phyloP scores from a whole-genome alignment of 768 basidiomycete species.

The Psilocybe subaeruginosa region DNA sequence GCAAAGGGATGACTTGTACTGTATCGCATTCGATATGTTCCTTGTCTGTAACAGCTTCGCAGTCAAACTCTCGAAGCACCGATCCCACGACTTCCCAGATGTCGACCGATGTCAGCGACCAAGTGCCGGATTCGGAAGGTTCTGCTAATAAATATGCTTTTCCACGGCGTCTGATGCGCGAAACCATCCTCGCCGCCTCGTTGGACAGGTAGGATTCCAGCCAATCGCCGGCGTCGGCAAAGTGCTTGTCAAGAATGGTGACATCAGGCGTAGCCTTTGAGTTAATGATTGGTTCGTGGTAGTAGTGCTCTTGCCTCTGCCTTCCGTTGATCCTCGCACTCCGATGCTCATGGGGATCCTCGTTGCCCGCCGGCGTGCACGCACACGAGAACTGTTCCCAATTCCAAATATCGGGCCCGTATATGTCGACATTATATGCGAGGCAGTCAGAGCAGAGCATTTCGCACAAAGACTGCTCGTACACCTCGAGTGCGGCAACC shows the following conservation, averaged over 20 bases:
- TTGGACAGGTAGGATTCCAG: conserved; percentile 50
- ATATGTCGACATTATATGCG: conserved; percentile 56
- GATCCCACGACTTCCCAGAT: conserved; percentile 47
- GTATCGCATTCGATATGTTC: conserved; percentile 17
- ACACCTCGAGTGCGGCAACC: conserved; percentile 39
- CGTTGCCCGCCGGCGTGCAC: conserved; percentile 30
- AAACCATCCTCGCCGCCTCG: conserved; percentile 30
- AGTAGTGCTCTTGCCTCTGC: conserved; percentile 4
- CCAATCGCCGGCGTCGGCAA: conserved; percentile 46
- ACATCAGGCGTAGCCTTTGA: conserved; percentile 2
- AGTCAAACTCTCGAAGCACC: conserved; percentile 46
- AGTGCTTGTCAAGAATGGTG: conserved; percentile 27
- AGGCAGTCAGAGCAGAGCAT: conserved; percentile 53
- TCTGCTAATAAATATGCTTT: background rate
- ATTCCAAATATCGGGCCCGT: conserved; percentile 51
- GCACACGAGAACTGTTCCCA: conserved; percentile 59
- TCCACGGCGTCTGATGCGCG: conserved; percentile 24
- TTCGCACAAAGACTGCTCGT: conserved; percentile 41
- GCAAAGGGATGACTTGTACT: conserved; percentile 16
- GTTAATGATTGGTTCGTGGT: conserved; percentile 2
- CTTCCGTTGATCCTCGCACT: conserved; percentile 5
- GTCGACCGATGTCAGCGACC: conserved; percentile 9
- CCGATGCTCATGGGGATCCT: conserved; percentile 9
- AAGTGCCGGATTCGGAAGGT: conserved; percentile 2
- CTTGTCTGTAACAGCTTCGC: conserved; percentile 31